Evolutionary conservation across 495 filamentous ascomycete species (phyloP).

Genomic region (Penicillium egyptiacum): DNA sequence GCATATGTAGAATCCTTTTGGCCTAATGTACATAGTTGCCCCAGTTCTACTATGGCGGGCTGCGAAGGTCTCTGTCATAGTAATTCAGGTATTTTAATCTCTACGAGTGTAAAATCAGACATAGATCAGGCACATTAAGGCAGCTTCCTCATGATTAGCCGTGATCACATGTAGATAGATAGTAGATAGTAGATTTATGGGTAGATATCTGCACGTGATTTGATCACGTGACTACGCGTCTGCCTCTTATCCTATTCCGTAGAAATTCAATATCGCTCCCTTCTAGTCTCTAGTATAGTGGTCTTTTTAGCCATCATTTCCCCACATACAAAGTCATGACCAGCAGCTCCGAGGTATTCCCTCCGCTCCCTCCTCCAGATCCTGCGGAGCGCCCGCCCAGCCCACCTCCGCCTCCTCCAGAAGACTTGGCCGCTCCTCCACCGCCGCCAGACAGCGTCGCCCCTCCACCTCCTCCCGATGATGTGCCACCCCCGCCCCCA

Average conservation of each 20-base stretch:
- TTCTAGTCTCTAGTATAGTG: slow-evolving; percentile 6
- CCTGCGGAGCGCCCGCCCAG: slow-evolving; percentile 36
- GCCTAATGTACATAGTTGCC: too few species aligned
- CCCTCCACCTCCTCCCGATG: slow-evolving; percentile 50
- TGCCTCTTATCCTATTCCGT: slow-evolving; percentile 23
- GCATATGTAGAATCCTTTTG: too few species aligned
- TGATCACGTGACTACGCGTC: slow-evolving; percentile 22
- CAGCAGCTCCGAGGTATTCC: slow-evolving; percentile 23
- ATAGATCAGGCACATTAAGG: too few species aligned
- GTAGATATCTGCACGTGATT: neutral
- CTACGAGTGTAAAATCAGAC: too few species aligned
- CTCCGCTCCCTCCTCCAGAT: slow-evolving; percentile 38
- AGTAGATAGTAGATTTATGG: too few species aligned
- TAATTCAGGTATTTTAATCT: too few species aligned
- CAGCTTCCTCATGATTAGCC: too few species aligned
- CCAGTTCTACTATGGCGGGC: too few species aligned
- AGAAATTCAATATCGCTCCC: slow-evolving; percentile 34
- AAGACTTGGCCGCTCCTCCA: slow-evolving; percentile 50
- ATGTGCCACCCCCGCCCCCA: slow-evolving; percentile 39
- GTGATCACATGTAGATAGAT: slow-evolving; percentile 1
- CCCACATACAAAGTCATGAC: slow-evolving; percentile 21
- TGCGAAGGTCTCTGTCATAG: too few species aligned
- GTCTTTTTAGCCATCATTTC: slow-evolving; percentile 1
- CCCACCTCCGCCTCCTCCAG: slow-evolving; percentile 60
- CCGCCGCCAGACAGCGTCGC: slow-evolving; percentile 56